Percentiles rank a stretch among this genome's conserved stretches.
phyloP scores from a whole-genome alignment of 768 basidiomycete species.

The Suillus paluster region DNA sequence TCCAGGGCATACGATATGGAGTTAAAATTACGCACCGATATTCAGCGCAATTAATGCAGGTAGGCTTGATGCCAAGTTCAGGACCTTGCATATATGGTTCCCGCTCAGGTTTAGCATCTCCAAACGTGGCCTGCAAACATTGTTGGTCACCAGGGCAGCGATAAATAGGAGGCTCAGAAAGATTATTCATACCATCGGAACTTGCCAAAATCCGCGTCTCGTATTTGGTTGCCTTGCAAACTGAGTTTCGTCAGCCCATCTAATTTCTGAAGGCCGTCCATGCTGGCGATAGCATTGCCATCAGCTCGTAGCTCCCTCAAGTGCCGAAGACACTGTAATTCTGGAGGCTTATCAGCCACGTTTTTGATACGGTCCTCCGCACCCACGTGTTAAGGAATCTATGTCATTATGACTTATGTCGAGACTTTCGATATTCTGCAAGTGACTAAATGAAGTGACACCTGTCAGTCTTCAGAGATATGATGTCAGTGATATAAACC shows the following conservation, averaged over 20 bases:
- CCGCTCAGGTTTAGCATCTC: constrained; percentile 84
- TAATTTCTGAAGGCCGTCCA: constrained; percentile 80
- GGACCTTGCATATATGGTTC: constrained; percentile 66
- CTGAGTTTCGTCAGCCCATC: constrained; percentile 85
- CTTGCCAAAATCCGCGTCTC: constrained; percentile 58
- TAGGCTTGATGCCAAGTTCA: constrained; percentile 59
- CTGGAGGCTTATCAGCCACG: constrained; percentile 41
- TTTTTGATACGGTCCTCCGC: background rate
- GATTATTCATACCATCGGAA: constrained; percentile 63
- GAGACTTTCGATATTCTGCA: constrained; percentile 83
- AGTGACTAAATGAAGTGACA: constrained; percentile 86
- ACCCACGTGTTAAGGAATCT: constrained; percentile 86
- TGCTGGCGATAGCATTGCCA: constrained; percentile 72
- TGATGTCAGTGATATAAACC: constrained; percentile 17
- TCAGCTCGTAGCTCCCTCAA: constrained; percentile 92
- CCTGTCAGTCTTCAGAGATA: constrained; percentile 69
- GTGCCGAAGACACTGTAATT: constrained; percentile 82
- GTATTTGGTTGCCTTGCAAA: constrained; percentile 73
- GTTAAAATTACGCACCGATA: constrained; percentile 65
- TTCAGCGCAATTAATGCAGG: constrained; percentile 74
- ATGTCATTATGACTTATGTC: constrained; percentile 92
- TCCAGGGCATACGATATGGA: constrained; percentile 17
- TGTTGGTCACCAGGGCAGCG: constrained; percentile 16
- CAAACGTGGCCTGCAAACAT: constrained; percentile 51
- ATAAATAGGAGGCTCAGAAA: constrained; percentile 14